Evolutionary conservation across 306 rosid genomes (phyloP), one percentile per base, ranked within the genome.

Genomic region (Rosa chinensis): DNA sequence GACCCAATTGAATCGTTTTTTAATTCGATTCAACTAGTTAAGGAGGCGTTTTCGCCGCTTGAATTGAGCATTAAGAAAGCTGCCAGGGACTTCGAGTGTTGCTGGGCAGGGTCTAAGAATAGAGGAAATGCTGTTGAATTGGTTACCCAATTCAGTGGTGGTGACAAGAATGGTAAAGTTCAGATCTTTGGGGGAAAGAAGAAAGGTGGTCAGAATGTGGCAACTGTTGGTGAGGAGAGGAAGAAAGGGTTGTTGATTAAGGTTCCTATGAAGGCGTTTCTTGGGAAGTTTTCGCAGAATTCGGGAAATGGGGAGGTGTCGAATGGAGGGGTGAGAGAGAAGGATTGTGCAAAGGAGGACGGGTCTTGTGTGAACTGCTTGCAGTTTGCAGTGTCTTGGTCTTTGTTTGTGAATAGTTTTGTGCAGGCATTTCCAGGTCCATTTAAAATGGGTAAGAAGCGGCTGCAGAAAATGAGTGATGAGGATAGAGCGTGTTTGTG

Each of bases 1-100:
- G 94, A 90, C 86, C 98, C 99, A 69, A 87, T 89, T 66, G 97
- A 96, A 83, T 90, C 94, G 47, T 87, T 96, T 88, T 82, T 92
- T 87, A 91, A 87, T 89, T 90, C 99, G 82, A 85, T 96, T 87
- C 98, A 91, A 49, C 82, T 82, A 61, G 85, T 93, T 53, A 93
- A 93, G 84, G 98, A 93, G 62, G 92, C 86, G 73, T 56, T 96
- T 25, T 88, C 86, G 20, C 99, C 99, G 23, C 84, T 96, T 7
- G 97, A 93, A 84, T 82, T 88, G 85, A 85, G 97, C 66, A 48
- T 93, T 75, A 89, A 91, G 18, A 96, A 89, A 80, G 98, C 93
- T 44, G 93, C 97, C 11, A 92, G 85, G 70, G 99, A 96, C 88
- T 86, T 96, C n/a, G 99, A 96, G 78, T 88, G 87, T 77, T 86